Evolutionary conservation across 148 eudicot species (phyloP).

Genomic region (Persicaria maculosa): DNA sequence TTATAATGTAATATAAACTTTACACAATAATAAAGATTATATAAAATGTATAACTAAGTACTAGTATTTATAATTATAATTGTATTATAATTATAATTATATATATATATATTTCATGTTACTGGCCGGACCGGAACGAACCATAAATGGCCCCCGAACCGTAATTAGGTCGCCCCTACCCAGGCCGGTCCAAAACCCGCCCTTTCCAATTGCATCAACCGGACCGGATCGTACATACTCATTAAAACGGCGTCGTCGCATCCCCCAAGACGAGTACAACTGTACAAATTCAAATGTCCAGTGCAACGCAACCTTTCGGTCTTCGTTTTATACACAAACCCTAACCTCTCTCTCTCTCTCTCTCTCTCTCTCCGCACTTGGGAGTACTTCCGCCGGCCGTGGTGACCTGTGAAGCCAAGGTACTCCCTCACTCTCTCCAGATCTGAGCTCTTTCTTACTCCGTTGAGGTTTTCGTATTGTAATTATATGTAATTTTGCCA

Average conservation of each 20-base stretch:
- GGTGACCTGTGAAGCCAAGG: background rate
- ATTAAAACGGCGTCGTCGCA: conserved; percentile 4
- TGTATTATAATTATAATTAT: too few species aligned
- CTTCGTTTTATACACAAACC: background rate
- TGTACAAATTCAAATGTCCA: background rate
- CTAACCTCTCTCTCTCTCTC: background rate
- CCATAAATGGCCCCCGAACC: too few species aligned
- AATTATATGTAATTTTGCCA: background rate
- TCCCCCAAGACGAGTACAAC: background rate
- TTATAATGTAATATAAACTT: too few species aligned
- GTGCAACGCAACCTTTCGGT: background rate
- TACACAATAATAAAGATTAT: too few species aligned
- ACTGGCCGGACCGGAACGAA: too few species aligned
- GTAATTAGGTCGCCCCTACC: too few species aligned
- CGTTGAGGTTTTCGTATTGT: background rate
- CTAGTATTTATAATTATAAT: too few species aligned
- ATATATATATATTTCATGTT: too few species aligned
- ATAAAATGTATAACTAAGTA: too few species aligned
- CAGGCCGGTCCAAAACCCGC: too few species aligned
- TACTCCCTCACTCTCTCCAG: background rate
- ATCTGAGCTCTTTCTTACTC: background rate
- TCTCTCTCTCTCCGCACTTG: background rate
- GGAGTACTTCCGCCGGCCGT: background rate
- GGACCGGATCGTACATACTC: too few species aligned
- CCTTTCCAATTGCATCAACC: too few species aligned